Percentiles rank a stretch among this genome's conserved stretches.
phyloP scores from a whole-genome alignment of 768 basidiomycete species.

The Tylopilus plumbeoviolaceoides region DNA sequence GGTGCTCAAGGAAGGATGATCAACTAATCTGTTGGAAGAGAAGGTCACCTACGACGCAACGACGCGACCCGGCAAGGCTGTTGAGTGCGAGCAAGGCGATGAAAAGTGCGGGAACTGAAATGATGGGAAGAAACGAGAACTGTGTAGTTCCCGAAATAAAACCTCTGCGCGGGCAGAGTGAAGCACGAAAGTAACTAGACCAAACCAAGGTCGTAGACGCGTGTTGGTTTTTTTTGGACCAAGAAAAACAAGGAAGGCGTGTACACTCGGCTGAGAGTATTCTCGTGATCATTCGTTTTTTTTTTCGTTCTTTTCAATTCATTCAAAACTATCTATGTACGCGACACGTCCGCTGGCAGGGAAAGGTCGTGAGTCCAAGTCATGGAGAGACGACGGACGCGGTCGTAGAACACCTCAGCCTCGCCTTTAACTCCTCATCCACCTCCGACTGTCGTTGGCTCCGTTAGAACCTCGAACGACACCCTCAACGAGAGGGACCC shows the following conservation, averaged over 20 bases:
- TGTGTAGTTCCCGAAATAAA: no score
- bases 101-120: background rate
- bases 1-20: no score
- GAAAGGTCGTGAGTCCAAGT: constrained; percentile 3
- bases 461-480: constrained; percentile 25
- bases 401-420: constrained; percentile 55
- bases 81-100: constrained; percentile 1
- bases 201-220: constrained; percentile 3
- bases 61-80: constrained; percentile 11
- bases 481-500: constrained; percentile 35
- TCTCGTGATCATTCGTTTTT: background rate
- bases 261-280: no score
- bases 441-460: constrained; percentile 51
- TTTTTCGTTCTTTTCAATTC: background rate
- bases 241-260: no score
- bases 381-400: background rate
- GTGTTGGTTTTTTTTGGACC: constrained; percentile 13
- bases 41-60: background rate
- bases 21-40: no score
- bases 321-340: background rate
- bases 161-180: background rate
- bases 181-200: background rate
- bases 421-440: constrained; percentile 85
- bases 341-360: background rate
- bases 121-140: background rate